phyloP scores from a whole-genome alignment of 2,329 filamentous ascomycete genomes.

The Trichoderma oligosporum region DNA sequence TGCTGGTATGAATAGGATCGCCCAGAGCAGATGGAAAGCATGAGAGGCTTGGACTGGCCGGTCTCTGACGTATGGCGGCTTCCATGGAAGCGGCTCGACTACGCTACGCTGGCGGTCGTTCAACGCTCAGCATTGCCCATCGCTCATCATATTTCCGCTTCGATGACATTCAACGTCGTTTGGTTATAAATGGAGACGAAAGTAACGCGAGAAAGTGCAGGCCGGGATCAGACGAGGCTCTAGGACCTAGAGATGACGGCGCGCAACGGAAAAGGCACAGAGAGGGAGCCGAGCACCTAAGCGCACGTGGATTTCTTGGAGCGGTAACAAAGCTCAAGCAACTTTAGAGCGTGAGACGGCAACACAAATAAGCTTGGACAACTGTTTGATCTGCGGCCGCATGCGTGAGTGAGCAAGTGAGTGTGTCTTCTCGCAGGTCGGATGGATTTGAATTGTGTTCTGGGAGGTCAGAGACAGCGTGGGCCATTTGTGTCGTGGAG shows the following conservation, averaged over 20 bases:
- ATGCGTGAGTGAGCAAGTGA: slow-evolving; percentile 5
- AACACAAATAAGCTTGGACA: background rate
- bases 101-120: slow-evolving; percentile 15
- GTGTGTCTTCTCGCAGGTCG: slow-evolving; percentile 2
- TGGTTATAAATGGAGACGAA: background rate
- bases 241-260: slow-evolving; percentile 3
- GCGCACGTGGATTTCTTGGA: no score
- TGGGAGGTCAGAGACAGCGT: slow-evolving; percentile 1
- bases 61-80: slow-evolving; percentile 15
- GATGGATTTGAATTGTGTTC: no score
- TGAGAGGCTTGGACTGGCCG: slow-evolving; percentile 8
- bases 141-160: slow-evolving; percentile 9
- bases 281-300: no score
- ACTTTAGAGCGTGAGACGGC: background rate
- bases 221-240: slow-evolving; percentile 16
- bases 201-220: background rate
- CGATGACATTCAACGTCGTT: slow-evolving; percentile 15
- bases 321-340: background rate
- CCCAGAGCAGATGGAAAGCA: no score
- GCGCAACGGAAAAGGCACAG: background rate
- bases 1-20: background rate
- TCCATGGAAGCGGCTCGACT: slow-evolving; percentile 23
- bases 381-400: background rate
- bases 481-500: background rate
- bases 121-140: slow-evolving; percentile 23